Base-by-base conservation (phyloP, 306 rosid species). In the Alnus rubra region DNA sequence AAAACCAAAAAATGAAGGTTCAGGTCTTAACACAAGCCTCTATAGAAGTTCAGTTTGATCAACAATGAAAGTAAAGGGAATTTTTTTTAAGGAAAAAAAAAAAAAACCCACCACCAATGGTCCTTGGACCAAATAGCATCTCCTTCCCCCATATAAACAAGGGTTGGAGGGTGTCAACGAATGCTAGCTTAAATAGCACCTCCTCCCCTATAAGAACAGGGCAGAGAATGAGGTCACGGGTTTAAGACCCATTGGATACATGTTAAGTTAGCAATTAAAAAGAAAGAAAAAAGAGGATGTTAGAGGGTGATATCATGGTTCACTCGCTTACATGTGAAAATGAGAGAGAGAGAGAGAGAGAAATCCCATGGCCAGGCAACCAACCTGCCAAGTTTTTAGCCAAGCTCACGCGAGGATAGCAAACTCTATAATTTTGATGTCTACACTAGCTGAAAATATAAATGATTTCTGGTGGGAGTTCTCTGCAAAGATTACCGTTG, bases 21-120 rank as follows among this genome's bases (percentile, higher is more conserved):
- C 75, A 79, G 79, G 54, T n/a, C 69, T 37, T 73, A 51, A 45
- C 33, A 31, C 53, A 78, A 39, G 77, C 80, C 44, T 31, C 33
- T 54, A 16, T 23, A n/a, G 49, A 13, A 62, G 33, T 49, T 45
- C 16, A 75, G 14, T 56, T 31, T 63, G 44, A 31, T 14, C 42
- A 31, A 63, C 69, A 63, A 13, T 31, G 69, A 39, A 4, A 63
- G 9, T 33, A 63, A 4, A n/a, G 28, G 28, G 28, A 23, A 23
- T 23, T 23, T 23, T 23, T 23, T 23, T 23, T 23, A 23, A 23
- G 28, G 28, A 23, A 23, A 23, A 23, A 23, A 33, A 33, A 33
- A 33, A 33, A 33, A 33, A 33, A 33, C 37, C 37, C 37, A 23
- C 28, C 37, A 33, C 37, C 37, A 23, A 59, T 28, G 67, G 67